Percentiles rank a stretch among this genome's conserved stretches.
Conservation (phyloP, 202 grass and related monocot species). For the Zoysia matrella region DNA sequence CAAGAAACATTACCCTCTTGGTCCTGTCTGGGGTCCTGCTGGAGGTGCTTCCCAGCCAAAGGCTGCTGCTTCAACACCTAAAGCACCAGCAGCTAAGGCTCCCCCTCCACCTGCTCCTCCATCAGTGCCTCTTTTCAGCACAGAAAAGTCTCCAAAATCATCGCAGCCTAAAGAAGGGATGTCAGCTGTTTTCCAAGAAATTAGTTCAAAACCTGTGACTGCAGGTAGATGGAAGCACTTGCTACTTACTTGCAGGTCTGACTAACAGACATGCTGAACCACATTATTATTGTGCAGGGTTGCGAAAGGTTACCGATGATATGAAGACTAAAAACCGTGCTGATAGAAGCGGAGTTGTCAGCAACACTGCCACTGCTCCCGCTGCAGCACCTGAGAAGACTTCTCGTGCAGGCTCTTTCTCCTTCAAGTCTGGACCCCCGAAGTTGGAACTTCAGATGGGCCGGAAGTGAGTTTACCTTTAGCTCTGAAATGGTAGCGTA, state of each 20-base stretch:
- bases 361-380: slow-evolving; percentile 33
- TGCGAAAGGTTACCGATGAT: slow-evolving; percentile 91
- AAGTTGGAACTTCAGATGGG: slow-evolving; percentile 99
- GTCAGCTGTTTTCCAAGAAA: slow-evolving; percentile 92
- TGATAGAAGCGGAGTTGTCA: slow-evolving; percentile 84
- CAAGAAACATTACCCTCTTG: slow-evolving; percentile 83
- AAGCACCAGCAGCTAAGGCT: slow-evolving; percentile 50
- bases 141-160: slow-evolving; percentile 57
- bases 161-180: slow-evolving; percentile 76
- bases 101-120: slow-evolving; percentile 75
- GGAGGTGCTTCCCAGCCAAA: slow-evolving; percentile 58
- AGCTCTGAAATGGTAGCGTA: slow-evolving; percentile 22
- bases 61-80: slow-evolving; percentile 62
- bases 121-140: slow-evolving; percentile 64
- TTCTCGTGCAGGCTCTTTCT: slow-evolving; percentile 50
- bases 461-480: slow-evolving; percentile 71
- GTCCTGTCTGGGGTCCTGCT: slow-evolving; percentile 71
- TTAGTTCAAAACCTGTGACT: slow-evolving; percentile 75
- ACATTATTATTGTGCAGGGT: slow-evolving; percentile 52
- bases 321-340: slow-evolving; percentile 93
- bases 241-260: neutral
- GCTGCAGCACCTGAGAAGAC: slow-evolving; percentile 58
- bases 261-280: slow-evolving; percentile 23
- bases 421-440: slow-evolving; percentile 74
- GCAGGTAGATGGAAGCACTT: slow-evolving; percentile 56